Evolutionary conservation across 2,329 filamentous ascomycete species (phyloP).

Genomic region (Diaporthe longicolla): DNA sequence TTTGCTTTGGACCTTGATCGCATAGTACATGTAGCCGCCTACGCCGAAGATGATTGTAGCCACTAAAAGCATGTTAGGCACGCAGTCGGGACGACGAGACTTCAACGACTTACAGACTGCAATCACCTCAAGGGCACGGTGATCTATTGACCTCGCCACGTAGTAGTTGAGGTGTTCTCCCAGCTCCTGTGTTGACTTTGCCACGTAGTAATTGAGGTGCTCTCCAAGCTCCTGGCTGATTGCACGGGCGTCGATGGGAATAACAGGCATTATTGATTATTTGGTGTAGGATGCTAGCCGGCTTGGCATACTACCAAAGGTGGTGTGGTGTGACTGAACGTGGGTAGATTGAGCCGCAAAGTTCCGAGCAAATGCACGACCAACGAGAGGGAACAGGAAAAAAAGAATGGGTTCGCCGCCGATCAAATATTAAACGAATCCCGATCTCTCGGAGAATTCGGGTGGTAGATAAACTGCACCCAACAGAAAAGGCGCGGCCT

Average conservation of each 20-base stretch:
- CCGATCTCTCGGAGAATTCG: background rate
- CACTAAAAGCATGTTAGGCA: no score
- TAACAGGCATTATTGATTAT: constrained; percentile 34
- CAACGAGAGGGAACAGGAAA: background rate
- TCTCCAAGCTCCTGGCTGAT: constrained; percentile 38
- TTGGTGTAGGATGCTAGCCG: constrained; percentile 8
- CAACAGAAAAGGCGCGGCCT: background rate
- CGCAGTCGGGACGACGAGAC: background rate
- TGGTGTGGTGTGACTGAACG: background rate
- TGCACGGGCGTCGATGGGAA: constrained; percentile 36
- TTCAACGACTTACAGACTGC: constrained; percentile 26
- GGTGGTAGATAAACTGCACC: background rate
- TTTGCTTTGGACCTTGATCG: constrained; percentile 41
- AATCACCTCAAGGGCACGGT: constrained; percentile 35
- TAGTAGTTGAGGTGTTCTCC: constrained; percentile 37
- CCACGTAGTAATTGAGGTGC: constrained; percentile 36
- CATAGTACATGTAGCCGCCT: constrained; percentile 42
- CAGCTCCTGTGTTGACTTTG: constrained; percentile 36
- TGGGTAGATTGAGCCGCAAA: background rate
- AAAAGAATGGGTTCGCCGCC: constrained; percentile 11
- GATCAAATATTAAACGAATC: constrained; percentile 10
- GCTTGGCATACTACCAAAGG: constrained; percentile 10
- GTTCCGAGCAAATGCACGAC: background rate
- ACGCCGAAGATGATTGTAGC: constrained; percentile 39
- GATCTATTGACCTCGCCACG: constrained; percentile 35